These are phyloP conservation scores for Toxicodendron radicans DNA, from an alignment of 345 rosid genomes.

Conservation along the genomic window DNA sequence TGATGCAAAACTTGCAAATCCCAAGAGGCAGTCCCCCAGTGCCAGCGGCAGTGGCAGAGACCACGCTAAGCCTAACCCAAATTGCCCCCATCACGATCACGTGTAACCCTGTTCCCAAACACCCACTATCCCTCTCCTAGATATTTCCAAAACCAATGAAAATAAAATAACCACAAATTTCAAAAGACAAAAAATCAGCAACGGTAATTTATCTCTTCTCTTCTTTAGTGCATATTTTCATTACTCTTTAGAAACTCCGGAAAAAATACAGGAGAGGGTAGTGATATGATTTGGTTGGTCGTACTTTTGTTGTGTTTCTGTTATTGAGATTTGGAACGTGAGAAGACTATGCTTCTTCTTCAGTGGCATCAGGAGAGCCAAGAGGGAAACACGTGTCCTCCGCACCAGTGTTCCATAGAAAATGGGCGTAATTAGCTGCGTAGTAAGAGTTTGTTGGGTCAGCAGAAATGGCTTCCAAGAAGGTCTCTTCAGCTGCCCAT, in stretches of 20 bases:
- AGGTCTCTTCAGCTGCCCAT: slow-evolving; percentile 97
- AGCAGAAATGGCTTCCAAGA: slow-evolving; percentile 74
- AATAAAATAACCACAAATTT: neutral
- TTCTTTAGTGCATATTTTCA: neutral
- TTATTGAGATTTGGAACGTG: neutral
- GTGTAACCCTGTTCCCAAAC: slow-evolving; percentile 16
- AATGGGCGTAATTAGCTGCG: slow-evolving; percentile 84
- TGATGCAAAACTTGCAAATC: no score
- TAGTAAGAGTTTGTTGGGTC: slow-evolving; percentile 71
- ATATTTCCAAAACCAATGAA: neutral
- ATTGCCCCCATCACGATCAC: neutral
- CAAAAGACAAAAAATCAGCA: neutral
- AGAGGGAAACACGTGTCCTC: slow-evolving; percentile 95
- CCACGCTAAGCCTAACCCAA: neutral
- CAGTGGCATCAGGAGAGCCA: slow-evolving; percentile 25
- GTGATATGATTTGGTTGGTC: neutral
- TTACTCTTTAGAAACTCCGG: neutral
- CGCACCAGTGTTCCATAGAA: slow-evolving; percentile 94
- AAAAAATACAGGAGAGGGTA: neutral
- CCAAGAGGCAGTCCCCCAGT: no score
- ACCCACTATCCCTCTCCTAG: neutral
- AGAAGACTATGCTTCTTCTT: slow-evolving; percentile 14
- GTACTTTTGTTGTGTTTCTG: neutral
- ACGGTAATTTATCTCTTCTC: neutral
- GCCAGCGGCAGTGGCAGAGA: no score